Conservation (phyloP, 768 basidiomycete genomes). For the Tulasnella sp. region DNA sequence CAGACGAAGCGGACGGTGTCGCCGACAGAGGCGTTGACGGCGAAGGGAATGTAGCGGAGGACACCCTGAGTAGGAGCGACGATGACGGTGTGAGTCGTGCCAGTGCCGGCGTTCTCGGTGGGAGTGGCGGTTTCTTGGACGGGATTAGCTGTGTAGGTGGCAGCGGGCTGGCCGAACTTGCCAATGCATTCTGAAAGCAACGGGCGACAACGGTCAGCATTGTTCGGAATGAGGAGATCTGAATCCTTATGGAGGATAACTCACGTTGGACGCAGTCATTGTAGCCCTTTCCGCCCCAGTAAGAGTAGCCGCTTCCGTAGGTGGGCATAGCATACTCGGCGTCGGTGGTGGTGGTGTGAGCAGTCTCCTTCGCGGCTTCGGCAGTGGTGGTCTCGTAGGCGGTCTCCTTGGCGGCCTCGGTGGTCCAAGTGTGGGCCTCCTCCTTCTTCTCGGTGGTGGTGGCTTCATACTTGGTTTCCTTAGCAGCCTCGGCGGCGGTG, state of each 20-base stretch:
- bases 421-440: conserved; percentile 14
- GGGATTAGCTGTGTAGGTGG: conserved; percentile 34
- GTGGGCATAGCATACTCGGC: conserved; percentile 16
- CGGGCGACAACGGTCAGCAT: conserved; percentile 17
- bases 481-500: background rate
- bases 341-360: conserved; percentile 5
- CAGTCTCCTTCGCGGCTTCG: conserved; percentile 8
- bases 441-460: background rate
- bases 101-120: conserved; percentile 40
- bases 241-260: conserved; percentile 33
- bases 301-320: conserved; percentile 26
- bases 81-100: conserved; percentile 67
- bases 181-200: conserved; percentile 48
- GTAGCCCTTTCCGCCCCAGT: conserved; percentile 44
- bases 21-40: conserved; percentile 67
- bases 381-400: background rate
- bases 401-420: conserved; percentile 10
- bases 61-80: conserved; percentile 72
- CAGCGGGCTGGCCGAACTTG: conserved; percentile 46
- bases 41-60: conserved; percentile 70
- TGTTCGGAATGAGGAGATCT: background rate
- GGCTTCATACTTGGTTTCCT: background rate
- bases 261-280: conserved; percentile 66
- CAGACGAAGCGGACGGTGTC: conserved; percentile 75
- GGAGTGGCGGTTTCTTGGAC: conserved; percentile 25